Percentiles rank a stretch among this genome's conserved stretches.
These are phyloP conservation scores for Clarireedia monteithiana DNA, from an alignment of 2,329 filamentous ascomycete species.

Conservation along the genomic window DNA sequence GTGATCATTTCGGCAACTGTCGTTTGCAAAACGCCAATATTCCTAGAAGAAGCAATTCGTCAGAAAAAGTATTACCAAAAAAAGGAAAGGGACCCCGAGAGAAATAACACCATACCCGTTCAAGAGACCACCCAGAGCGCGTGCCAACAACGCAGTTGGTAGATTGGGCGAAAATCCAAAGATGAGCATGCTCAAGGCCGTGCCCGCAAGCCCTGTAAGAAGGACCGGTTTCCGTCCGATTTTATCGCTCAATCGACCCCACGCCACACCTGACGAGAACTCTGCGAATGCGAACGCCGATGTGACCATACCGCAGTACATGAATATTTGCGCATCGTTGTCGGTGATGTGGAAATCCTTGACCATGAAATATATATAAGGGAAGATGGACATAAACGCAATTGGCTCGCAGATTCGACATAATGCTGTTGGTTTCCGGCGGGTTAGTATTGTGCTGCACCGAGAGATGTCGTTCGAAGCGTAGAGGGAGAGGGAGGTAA, in stretches of 20 bases:
- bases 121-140: slow-evolving; percentile 80
- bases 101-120: slow-evolving; percentile 62
- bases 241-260: slow-evolving; percentile 86
- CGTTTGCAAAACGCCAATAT: slow-evolving; percentile 91
- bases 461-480: not conserved
- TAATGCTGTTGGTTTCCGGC: slow-evolving; percentile 48
- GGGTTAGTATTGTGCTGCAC: not conserved
- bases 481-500: not conserved
- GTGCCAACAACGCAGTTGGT: slow-evolving; percentile 74
- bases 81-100: not conserved
- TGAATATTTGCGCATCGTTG: slow-evolving; percentile 70
- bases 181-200: slow-evolving; percentile 82
- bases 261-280: slow-evolving; percentile 85
- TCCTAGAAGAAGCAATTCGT: slow-evolving; percentile 41
- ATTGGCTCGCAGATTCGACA: slow-evolving; percentile 98
- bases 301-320: slow-evolving; percentile 93
- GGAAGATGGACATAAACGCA: slow-evolving; percentile 99
- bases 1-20: slow-evolving; percentile 92
- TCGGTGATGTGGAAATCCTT: slow-evolving; percentile 80
- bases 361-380: slow-evolving; percentile 98
- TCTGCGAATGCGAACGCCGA: slow-evolving; percentile 95
- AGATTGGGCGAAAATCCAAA: slow-evolving; percentile 87
- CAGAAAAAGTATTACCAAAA: slow-evolving; percentile 9
- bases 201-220: slow-evolving; percentile 81
- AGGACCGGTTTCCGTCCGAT: slow-evolving; percentile 90